Evolutionary conservation across 164 flowering plant genomes (phyloP).

Genomic region (Vitis rotundifolia): DNA sequence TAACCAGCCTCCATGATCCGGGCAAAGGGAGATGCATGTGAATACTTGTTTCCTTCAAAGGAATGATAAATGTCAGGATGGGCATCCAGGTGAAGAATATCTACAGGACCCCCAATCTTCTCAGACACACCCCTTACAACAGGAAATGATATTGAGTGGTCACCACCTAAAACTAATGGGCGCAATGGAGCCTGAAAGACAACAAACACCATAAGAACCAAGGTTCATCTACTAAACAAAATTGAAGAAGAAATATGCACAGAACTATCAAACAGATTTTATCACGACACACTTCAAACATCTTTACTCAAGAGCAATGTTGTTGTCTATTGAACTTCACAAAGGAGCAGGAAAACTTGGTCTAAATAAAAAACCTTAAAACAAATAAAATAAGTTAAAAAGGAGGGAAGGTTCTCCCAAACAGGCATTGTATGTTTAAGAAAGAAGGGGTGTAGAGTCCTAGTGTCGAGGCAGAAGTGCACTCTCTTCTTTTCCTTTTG

Average conservation of each 20-base stretch:
- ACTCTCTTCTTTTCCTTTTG: too few species aligned
- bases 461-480: too few species aligned
- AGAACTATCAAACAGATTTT: not conserved
- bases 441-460: too few species aligned
- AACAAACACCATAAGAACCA: constrained; percentile 5
- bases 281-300: not conserved
- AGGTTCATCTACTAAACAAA: not conserved
- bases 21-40: constrained; percentile 98
- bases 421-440: too few species aligned
- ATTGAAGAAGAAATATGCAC: not conserved
- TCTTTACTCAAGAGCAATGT: not conserved
- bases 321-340: too few species aligned
- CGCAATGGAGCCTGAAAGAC: constrained; percentile 72
- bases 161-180: constrained; percentile 95
- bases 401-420: too few species aligned
- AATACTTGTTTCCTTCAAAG: constrained; percentile 94
- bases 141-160: constrained; percentile 94
- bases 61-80: constrained; percentile 94
- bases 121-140: constrained; percentile 94
- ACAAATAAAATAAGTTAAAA: too few species aligned
- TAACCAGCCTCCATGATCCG: constrained; percentile 99
- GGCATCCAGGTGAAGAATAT: constrained; percentile 98
- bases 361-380: too few species aligned
- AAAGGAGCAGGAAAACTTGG: too few species aligned
- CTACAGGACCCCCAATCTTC: constrained; percentile 97